These are phyloP conservation scores for Chondrostereum purpureum DNA, from an alignment of 1,284 basidiomycete species.

Conservation along the genomic window DNA sequence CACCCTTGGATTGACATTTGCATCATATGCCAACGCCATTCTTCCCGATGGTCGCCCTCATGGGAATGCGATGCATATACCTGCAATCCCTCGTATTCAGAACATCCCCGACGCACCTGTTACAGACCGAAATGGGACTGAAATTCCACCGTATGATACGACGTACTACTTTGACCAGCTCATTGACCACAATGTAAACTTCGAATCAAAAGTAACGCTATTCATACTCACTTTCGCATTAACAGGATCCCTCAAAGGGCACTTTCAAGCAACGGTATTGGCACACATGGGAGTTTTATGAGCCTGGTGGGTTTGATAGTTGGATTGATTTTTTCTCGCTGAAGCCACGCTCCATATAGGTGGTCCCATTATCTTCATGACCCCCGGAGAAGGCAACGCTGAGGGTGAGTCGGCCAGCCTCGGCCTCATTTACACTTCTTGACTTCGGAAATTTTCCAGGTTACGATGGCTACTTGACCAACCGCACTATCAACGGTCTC, in stretches of 20 bases:
- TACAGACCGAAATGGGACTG: conserved; percentile 1
- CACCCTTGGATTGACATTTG: conserved; percentile 14
- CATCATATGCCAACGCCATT: conserved; percentile 14
- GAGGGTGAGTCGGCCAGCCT: conserved; percentile 19
- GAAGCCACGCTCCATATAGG: conserved; percentile 34
- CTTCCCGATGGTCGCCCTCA: conserved; percentile 30
- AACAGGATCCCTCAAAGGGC: conserved; percentile 62
- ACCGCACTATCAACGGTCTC: conserved; percentile 55
- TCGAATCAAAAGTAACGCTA: too few relatives aligned
- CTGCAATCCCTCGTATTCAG: neutral
- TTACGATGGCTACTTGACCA: conserved; percentile 54
- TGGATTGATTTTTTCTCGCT: conserved; percentile 1
- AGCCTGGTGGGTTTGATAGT: conserved; percentile 33
- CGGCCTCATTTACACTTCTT: neutral
- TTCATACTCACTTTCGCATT: conserved; percentile 71
- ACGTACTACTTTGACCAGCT: conserved; percentile 2
- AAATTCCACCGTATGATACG: neutral
- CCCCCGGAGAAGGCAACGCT: conserved; percentile 37
- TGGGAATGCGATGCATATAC: conserved; percentile 21
- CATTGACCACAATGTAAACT: conserved; percentile 56
- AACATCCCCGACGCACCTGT: neutral
- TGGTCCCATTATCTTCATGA: conserved; percentile 62
- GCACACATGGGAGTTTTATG: conserved; percentile 58
- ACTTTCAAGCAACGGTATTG: conserved; percentile 73
- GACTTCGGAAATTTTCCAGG: conserved; percentile 23